Percentiles rank a stretch among this genome's conserved stretches.
Conservation (phyloP, 1,284 basidiomycete species). For the Puccinia triticina region DNA sequence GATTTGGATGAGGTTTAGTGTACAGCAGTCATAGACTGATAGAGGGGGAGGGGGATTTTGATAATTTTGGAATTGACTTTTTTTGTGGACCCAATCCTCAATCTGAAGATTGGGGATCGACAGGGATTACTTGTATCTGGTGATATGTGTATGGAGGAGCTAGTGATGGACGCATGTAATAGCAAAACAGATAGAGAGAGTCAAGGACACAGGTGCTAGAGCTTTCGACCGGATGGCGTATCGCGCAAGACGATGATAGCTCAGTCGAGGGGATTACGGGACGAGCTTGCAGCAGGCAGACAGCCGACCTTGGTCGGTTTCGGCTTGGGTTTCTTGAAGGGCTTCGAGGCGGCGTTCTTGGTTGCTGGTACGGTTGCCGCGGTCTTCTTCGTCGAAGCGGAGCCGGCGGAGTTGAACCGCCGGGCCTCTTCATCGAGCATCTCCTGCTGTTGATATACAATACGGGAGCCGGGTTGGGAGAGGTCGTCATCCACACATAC, state of each 20-base stretch:
- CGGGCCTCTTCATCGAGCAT: slow-evolving; percentile 11
- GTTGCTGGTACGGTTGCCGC: neutral
- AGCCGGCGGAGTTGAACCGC: neutral
- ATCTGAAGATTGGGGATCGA: neutral
- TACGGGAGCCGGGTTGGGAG: neutral
- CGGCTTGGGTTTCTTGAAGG: neutral
- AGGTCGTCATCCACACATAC: too few relatives aligned
- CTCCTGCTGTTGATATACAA: slow-evolving; percentile 1
- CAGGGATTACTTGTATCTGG: too few relatives aligned
- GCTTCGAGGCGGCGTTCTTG: neutral
- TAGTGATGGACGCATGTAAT: too few relatives aligned
- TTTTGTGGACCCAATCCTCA: neutral
- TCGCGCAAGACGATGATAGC: neutral
- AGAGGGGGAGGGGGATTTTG: neutral
- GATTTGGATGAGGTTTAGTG: neutral
- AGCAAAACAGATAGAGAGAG: too few relatives aligned
- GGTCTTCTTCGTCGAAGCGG: neutral
- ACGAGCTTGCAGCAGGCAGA: neutral
- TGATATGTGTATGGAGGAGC: too few relatives aligned
- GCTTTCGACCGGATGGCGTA: neutral
- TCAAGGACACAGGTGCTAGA: too few relatives aligned
- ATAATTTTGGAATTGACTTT: neutral
- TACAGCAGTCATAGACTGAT: neutral
- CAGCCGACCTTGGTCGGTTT: neutral
- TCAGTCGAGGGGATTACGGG: neutral